A percentile compares a stretch with the other conserved stretches of the same genome.
phyloP scores from a whole-genome alignment of 306 rosid species.

The Begonia loranthoides region DNA sequence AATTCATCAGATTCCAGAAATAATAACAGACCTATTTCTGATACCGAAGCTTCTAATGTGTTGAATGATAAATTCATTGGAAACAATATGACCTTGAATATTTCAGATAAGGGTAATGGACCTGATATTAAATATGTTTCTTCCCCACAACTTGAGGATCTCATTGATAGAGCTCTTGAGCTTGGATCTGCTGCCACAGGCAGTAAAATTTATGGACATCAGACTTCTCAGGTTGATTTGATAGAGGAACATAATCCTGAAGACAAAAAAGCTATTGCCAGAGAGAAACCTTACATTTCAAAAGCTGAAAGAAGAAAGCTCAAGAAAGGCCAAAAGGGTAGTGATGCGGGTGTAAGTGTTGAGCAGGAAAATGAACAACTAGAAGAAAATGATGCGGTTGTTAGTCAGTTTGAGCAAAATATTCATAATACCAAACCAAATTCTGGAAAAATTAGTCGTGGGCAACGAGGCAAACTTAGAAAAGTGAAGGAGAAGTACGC shows the following conservation, averaged over 20 bases:
- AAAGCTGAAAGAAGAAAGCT: conserved; percentile 91
- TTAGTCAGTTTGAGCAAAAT: conserved; percentile 31
- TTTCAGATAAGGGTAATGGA: conserved; percentile 22
- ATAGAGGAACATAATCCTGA: conserved; percentile 28
- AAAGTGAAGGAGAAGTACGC: conserved; percentile 95
- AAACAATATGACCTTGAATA: conserved; percentile 17
- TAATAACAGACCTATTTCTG: conserved; percentile 13
- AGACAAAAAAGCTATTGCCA: conserved; percentile 36
- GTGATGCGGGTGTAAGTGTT: conserved; percentile 28
- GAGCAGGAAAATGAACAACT: conserved; percentile 27
- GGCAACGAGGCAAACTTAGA: conserved; percentile 77
- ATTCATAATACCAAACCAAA: conserved; percentile 34
- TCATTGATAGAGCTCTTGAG: conserved; percentile 80
- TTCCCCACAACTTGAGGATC: conserved; percentile 76
- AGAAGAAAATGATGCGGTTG: conserved; percentile 24
- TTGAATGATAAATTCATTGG: conserved; percentile 21
- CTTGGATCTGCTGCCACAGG: conserved; percentile 64
- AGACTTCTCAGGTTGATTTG: conserved; percentile 35
- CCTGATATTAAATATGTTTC: conserved; percentile 29
- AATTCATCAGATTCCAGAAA: conserved; percentile 14
- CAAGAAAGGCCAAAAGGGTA: conserved; percentile 54
- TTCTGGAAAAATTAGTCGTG: conserved; percentile 66
- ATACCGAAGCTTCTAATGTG: conserved; percentile 12
- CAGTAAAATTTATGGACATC: conserved; percentile 31
- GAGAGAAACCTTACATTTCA: conserved; percentile 77